Conservation (phyloP, 2,329 filamentous ascomycete genomes). For the Claviceps digitariae region DNA sequence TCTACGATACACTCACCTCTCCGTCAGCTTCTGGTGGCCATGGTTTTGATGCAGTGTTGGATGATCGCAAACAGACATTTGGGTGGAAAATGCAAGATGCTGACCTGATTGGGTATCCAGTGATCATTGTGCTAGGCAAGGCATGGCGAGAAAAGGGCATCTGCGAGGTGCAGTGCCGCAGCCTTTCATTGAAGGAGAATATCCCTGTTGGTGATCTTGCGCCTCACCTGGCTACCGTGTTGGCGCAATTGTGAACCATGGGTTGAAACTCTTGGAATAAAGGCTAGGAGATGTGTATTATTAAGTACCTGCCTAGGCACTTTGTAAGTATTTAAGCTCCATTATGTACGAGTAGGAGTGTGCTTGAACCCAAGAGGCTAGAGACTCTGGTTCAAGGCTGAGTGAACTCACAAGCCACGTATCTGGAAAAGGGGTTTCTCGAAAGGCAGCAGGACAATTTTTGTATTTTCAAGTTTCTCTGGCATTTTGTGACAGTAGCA, state of each 20-base stretch:
- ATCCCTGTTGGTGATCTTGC: conserved; percentile 34
- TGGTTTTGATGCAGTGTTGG: conserved; percentile 52
- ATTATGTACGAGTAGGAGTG: no score
- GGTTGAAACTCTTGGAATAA: no score
- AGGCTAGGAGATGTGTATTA: background rate
- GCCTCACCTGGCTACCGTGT: conserved; percentile 28
- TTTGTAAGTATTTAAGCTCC: no score
- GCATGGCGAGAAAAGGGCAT: conserved; percentile 43
- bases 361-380: no score
- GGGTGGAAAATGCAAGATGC: conserved; percentile 86
- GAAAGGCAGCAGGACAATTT: no score
- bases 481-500: no score
- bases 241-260: conserved; percentile 33
- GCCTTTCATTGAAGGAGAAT: conserved; percentile 46
- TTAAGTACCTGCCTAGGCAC: no score
- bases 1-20: conserved; percentile 49
- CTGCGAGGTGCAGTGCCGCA: conserved; percentile 71
- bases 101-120: conserved; percentile 75
- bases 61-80: conserved; percentile 56
- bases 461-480: no score
- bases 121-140: conserved; percentile 67
- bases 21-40: conserved; percentile 4
- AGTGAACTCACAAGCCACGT: no score
- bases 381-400: no score
- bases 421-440: no score